phyloP scores from a whole-genome alignment of 2,329 filamentous ascomycete species.

The Cladosporium austrohemisphaericum region DNA sequence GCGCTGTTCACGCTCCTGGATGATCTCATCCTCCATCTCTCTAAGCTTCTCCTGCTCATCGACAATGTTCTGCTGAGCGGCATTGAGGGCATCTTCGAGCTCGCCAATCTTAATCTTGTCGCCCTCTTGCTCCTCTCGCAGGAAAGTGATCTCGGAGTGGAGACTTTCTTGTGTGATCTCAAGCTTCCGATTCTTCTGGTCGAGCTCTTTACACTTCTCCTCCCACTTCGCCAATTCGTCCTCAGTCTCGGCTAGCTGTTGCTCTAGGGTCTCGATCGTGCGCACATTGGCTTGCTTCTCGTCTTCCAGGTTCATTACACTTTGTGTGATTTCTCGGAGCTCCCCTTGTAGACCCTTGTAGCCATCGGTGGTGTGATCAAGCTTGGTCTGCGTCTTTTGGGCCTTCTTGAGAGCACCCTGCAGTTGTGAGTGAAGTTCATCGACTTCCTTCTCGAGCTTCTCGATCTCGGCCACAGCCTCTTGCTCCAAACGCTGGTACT shows the following conservation, averaged over 20 bases:
- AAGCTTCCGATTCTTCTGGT: slow-evolving; percentile 81
- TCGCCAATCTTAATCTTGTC: slow-evolving; percentile 99
- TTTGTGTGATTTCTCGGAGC: slow-evolving; percentile 87
- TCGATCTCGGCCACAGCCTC: slow-evolving; percentile 60
- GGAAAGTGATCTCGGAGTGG: slow-evolving; percentile 88
- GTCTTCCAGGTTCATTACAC: slow-evolving; percentile 81
- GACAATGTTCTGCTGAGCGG: slow-evolving; percentile 71
- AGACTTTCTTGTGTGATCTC: slow-evolving; percentile 89
- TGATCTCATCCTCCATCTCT: slow-evolving; percentile 59
- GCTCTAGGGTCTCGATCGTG: slow-evolving; percentile 76
- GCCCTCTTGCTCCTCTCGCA: slow-evolving; percentile 91
- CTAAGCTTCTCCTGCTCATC: slow-evolving; percentile 71
- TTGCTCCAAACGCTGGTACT: slow-evolving; percentile 50
- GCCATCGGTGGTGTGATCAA: slow-evolving; percentile 76
- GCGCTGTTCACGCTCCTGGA: slow-evolving; percentile 76
- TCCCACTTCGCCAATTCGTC: slow-evolving; percentile 83
- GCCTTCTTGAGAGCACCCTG: slow-evolving; percentile 48
- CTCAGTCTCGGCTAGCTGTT: slow-evolving; percentile 78
- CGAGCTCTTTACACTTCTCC: slow-evolving; percentile 75
- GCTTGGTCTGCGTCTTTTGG: slow-evolving; percentile 61
- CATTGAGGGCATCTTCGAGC: slow-evolving; percentile 76
- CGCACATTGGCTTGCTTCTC: slow-evolving; percentile 75
- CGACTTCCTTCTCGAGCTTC: slow-evolving; percentile 42
- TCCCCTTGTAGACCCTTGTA: slow-evolving; percentile 89
- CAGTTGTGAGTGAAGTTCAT: slow-evolving; percentile 32